phyloP scores from a whole-genome alignment of 108 stramenopile species.

The Chaetoceros muelleri region DNA sequence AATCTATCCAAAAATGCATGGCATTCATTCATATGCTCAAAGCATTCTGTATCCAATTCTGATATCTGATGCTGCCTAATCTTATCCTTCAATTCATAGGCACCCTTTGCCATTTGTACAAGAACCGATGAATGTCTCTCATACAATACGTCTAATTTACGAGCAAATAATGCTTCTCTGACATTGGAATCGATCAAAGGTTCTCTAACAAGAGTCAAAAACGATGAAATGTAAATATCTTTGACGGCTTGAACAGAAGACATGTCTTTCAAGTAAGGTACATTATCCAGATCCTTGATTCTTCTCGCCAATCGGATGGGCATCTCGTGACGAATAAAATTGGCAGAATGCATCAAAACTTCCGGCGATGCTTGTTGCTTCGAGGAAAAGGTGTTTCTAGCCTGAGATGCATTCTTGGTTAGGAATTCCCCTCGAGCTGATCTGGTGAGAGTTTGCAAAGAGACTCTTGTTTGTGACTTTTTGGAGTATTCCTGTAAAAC shows the following conservation, averaged over 20 bases:
- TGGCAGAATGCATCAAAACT: constrained; percentile 42
- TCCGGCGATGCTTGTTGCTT: constrained; percentile 8
- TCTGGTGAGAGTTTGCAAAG: constrained; percentile 66
- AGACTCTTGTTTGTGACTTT: constrained; percentile 50
- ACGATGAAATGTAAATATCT: constrained; percentile 51
- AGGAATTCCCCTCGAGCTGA: constrained; percentile 76
- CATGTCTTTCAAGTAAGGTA: constrained; percentile 37
- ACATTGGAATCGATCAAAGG: constrained; percentile 23
- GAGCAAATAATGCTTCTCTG: constrained; percentile 45
- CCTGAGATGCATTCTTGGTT: constrained; percentile 17
- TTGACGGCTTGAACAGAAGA: constrained; percentile 37
- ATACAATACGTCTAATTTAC: constrained; percentile 45
- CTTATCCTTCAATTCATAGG: constrained; percentile 85
- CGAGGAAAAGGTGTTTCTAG: background rate
- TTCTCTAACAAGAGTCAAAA: constrained; percentile 32
- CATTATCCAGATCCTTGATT: constrained; percentile 55
- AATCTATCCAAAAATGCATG: constrained; percentile 96
- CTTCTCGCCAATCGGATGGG: constrained; percentile 82
- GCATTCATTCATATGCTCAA: constrained; percentile 59
- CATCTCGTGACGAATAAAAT: constrained; percentile 56
- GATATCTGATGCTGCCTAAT: constrained; percentile 22
- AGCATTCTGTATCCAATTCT: constrained; percentile 18
- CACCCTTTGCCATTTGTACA: constrained; percentile 95
- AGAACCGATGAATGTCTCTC: constrained; percentile 64
- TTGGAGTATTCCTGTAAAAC: constrained; percentile 15